Percentiles rank a stretch among this genome's conserved stretches.
phyloP scores from a whole-genome alignment of 2,329 filamentous ascomycete genomes.

The Microthyrium microscopicum region DNA sequence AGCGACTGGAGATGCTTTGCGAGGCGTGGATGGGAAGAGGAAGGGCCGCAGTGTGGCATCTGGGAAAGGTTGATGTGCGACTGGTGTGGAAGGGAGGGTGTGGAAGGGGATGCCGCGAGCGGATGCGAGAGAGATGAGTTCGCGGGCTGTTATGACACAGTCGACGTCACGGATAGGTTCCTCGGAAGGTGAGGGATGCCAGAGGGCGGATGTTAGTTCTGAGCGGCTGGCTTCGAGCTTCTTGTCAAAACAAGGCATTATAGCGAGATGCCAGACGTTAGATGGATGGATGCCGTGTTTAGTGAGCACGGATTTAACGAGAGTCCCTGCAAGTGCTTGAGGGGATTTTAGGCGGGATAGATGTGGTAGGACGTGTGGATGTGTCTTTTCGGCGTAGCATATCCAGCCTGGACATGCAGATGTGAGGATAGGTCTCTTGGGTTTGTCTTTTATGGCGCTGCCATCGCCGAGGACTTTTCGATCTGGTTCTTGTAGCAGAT shows the following conservation, averaged over 20 bases:
- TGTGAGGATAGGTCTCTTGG: constrained; percentile 53
- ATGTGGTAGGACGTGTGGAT: constrained; percentile 82
- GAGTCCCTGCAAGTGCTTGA: constrained; percentile 76
- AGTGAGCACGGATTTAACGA: constrained; percentile 75
- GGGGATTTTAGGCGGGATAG: constrained; percentile 85
- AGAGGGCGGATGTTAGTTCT: constrained; percentile 70
- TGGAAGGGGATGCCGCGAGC: constrained; percentile 66
- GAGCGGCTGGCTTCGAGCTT: constrained; percentile 90
- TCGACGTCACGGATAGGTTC: constrained; percentile 65
- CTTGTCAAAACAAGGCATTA: constrained; percentile 99
- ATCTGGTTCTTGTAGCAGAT: constrained; percentile 17
- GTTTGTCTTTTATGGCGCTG: constrained; percentile 27
- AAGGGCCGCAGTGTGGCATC: constrained; percentile 55
- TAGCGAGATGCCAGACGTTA: constrained; percentile 80
- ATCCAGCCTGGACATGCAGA: constrained; percentile 96
- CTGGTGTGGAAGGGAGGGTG: constrained; percentile 40
- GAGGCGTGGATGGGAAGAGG: constrained; percentile 42
- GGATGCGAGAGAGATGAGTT: constrained; percentile 77
- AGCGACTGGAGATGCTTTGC: constrained; percentile 28
- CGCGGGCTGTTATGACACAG: constrained; percentile 93
- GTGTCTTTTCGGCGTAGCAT: constrained; percentile 96
- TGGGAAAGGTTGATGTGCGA: constrained; percentile 44
- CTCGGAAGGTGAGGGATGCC: constrained; percentile 26
- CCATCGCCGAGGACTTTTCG: constrained; percentile 16
- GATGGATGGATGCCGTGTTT: constrained; percentile 56